phyloP scores from a whole-genome alignment of 2,329 filamentous ascomycete species.

The Hypoxylon sp. region DNA sequence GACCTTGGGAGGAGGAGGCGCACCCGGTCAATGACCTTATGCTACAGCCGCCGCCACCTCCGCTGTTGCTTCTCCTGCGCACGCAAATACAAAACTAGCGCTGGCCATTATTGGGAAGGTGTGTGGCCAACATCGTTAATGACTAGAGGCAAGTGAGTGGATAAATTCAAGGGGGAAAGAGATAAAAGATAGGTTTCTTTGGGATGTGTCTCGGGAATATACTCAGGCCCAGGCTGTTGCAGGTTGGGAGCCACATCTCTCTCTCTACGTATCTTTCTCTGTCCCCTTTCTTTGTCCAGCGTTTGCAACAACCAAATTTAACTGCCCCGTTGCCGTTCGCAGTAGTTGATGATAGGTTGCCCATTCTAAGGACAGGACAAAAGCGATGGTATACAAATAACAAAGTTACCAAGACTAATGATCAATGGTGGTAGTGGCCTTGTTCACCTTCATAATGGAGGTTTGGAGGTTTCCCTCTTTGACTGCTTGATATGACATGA shows the following conservation, averaged over 20 bases:
- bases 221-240: conserved; percentile 53
- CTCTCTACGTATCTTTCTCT: conserved; percentile 30
- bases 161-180: conserved; percentile 18
- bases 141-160: conserved; percentile 10
- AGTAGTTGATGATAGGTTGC: conserved; percentile 31
- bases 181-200: conserved; percentile 36
- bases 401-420: conserved; percentile 33
- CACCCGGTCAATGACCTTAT: conserved; percentile 44
- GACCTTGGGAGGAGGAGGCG: conserved; percentile 34
- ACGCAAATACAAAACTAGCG: conserved; percentile 34
- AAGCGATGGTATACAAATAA: conserved; percentile 44
- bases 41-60: conserved; percentile 22
- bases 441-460: conserved; percentile 29
- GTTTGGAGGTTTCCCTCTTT: conserved; percentile 17
- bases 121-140: conserved; percentile 36
- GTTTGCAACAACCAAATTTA: conserved; percentile 42
- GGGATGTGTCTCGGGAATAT: conserved; percentile 60
- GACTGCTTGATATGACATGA: conserved; percentile 16
- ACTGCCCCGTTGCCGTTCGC: conserved; percentile 45
- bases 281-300: conserved; percentile 46
- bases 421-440: conserved; percentile 33
- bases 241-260: conserved; percentile 43
- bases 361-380: conserved; percentile 27
- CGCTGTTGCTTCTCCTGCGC: conserved; percentile 31
- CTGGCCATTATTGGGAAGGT: conserved; percentile 37